These are phyloP conservation scores for Limnomonas spitsbergensis DNA, from an alignment of 139 green algal species.

Conservation along the genomic window DNA sequence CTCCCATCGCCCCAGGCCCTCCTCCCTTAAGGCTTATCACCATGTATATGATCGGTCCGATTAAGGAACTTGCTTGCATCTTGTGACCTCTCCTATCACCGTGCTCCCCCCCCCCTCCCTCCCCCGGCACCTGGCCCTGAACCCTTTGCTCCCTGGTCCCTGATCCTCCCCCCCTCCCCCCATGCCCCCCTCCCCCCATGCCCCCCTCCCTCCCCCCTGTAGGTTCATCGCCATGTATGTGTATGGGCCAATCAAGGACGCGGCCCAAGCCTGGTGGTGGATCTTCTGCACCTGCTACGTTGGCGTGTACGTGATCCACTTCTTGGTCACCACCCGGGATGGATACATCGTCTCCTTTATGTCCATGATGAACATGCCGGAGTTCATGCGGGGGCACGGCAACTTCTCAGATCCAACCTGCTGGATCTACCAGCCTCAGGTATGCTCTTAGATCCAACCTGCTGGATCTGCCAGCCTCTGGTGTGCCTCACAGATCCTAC, in stretches of 20 bases:
- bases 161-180: too few species aligned
- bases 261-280: constrained; percentile 17
- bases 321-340: constrained; percentile 31
- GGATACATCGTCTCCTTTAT: constrained; percentile 21
- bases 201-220: too few species aligned
- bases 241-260: constrained; percentile 16
- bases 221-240: constrained; percentile 5
- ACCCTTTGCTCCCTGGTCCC: too few species aligned
- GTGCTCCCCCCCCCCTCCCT: too few species aligned
- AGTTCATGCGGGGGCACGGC: neutral
- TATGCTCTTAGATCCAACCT: neutral
- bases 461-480: neutral
- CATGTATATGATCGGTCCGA: too few species aligned
- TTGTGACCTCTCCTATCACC: too few species aligned
- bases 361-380: neutral
- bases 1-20: too few species aligned
- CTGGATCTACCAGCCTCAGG: constrained; percentile 25
- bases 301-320: constrained; percentile 27
- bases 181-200: too few species aligned
- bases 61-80: too few species aligned
- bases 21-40: too few species aligned
- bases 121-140: too few species aligned
- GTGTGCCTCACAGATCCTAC: too few species aligned
- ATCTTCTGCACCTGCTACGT: constrained; percentile 16
- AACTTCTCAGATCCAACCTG: constrained; percentile 16